Evolutionary conservation across 306 rosid genomes (phyloP).

Genomic region (Urtica urens): DNA sequence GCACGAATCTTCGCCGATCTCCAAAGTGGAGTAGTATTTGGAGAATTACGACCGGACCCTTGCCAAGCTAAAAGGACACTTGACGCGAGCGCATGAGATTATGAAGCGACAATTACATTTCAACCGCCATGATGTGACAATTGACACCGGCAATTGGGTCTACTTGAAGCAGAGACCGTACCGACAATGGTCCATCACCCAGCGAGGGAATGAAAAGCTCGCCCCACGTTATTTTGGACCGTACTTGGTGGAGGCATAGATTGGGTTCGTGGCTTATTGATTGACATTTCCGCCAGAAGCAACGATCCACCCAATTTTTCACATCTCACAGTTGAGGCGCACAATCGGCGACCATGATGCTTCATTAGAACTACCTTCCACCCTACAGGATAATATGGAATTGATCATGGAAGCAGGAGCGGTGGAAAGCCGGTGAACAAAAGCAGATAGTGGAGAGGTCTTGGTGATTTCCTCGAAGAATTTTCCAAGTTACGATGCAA

Average conservation of each 20-base stretch:
- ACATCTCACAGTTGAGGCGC: background rate
- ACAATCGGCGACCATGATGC: no score
- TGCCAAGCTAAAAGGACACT: background rate
- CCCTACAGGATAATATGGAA: no score
- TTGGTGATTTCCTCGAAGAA: no score
- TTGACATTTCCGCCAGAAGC: background rate
- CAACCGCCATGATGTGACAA: background rate
- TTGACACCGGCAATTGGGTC: background rate
- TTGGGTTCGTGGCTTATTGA: background rate
- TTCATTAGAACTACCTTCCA: no score
- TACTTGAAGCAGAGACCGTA: background rate
- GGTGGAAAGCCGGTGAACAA: no score
- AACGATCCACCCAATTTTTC: background rate
- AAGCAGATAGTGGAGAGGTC: no score
- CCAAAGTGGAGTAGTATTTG: no score
- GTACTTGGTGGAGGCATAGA: background rate
- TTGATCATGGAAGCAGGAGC: no score
- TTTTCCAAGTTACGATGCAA: no score
- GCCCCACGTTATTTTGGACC: background rate
- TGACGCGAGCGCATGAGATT: background rate
- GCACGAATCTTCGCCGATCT: no score
- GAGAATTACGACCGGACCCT: background rate
- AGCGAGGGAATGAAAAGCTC: background rate
- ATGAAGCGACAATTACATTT: background rate
- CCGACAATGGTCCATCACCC: background rate